Conservation (phyloP, 2,329 filamentous ascomycete genomes). For the Venturia oleaginea region DNA sequence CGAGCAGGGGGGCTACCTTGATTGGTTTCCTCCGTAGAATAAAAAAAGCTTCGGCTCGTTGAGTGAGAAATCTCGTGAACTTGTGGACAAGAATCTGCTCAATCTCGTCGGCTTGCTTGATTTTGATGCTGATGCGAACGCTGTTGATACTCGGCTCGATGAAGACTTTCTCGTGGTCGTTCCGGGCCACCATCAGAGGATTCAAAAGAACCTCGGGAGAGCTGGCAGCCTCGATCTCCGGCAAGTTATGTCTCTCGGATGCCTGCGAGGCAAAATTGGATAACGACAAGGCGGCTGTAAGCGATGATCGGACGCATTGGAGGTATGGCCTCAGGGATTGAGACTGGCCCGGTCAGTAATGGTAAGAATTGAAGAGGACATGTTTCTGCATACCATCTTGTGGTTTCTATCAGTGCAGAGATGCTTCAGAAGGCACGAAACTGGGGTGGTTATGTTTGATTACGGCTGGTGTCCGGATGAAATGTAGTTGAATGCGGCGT, state of each 20-base stretch:
- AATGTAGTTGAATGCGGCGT: constrained; percentile 1
- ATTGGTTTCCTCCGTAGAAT: constrained; percentile 92
- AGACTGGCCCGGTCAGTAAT: constrained; percentile 46
- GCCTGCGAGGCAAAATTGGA: constrained; percentile 98
- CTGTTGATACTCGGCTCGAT: constrained; percentile 97
- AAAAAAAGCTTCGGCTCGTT: constrained; percentile 94
- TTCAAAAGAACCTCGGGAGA: constrained; percentile 92
- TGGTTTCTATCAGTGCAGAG: neutral
- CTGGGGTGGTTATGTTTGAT: neutral
- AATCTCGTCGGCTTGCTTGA: constrained; percentile 99
- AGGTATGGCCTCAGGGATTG: constrained; percentile 96
- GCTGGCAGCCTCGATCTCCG: constrained; percentile 86
- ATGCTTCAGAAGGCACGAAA: neutral
- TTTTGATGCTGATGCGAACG: constrained; percentile 93
- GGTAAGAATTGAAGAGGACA: neutral
- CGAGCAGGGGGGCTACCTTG: constrained; percentile 49
- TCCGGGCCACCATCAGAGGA: constrained; percentile 80
- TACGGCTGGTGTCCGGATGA: neutral
- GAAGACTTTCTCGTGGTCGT: constrained; percentile 93
- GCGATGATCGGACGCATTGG: constrained; percentile 86
- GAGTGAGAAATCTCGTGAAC: constrained; percentile 92
- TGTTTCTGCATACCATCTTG: constrained; percentile 3
- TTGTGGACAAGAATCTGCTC: constrained; percentile 98
- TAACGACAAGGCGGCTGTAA: constrained; percentile 86
- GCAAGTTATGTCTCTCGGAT: constrained; percentile 94